Base-by-base conservation (phyloP, 192 early-diverging fungal species). In the Coemansia sp. region DNA sequence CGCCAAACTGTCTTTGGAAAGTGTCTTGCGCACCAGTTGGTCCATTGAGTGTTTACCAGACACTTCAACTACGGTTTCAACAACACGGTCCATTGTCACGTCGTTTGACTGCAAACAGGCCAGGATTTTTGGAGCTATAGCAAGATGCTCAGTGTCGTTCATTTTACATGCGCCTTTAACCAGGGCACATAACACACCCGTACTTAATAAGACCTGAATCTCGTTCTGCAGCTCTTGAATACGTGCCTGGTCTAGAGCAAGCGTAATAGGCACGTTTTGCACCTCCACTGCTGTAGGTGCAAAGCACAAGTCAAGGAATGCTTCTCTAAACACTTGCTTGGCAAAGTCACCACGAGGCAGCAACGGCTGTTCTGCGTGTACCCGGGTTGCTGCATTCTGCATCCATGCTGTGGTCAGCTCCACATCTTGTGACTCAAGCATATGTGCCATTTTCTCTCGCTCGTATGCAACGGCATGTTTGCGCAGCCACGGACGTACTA, bases 401-500 rank as follows among this genome's bases (percentile, higher is more conserved):
- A 77, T 71, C 75, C 75, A 77, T 9, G 20, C 59, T 7, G 57
- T 71, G 1, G 61, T 65, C 32, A 43, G 18, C 8, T 61, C 65
- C 11, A 54, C 4, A 13, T 48, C 18, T 10, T 10, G 3, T 2
- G 47, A 14, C 18, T 61, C 37, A 4, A 78, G 59, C n/a, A 45
- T 3, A 24, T 71, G 66, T n/a, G 47, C 23, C 32, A 68, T 58
- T 52, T 71, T 71, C 18, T 61, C 58, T 1, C 61, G 57, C 65
- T 79, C 76, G 39, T 79, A 79, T 29, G 73, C 67, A 1, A 69
- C 64, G 1, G 67, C 71, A 20, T 79, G 76, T 14, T 49, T 23
- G 16, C 59, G 63, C 43, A 79, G 64, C 70, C 71, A 79, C 13
- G 76, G 76, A 10, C 76, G 71, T 14, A 79, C 71, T 4, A 69